Evolutionary conservation across 345 rosid genomes (phyloP).

Genomic region (Mallotus nudiflorus): DNA sequence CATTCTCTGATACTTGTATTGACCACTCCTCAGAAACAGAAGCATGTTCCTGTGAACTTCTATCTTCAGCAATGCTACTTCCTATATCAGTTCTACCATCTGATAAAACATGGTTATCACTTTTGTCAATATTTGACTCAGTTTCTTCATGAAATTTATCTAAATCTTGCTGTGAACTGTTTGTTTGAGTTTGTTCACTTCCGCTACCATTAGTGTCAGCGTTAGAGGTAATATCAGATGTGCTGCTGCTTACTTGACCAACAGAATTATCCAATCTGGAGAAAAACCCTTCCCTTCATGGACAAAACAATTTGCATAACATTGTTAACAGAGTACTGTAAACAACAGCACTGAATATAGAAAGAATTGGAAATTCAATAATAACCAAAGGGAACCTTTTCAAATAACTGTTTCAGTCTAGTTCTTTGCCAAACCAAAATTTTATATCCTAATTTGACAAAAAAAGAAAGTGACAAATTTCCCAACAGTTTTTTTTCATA

Average conservation of each 20-base stretch:
- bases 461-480: neutral
- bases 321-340: constrained; percentile 8
- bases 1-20: constrained; percentile 46
- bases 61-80: constrained; percentile 31
- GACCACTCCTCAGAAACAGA: constrained; percentile 45
- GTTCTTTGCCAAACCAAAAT: neutral
- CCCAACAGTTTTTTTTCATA: neutral
- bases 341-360: neutral
- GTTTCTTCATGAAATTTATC: constrained; percentile 38
- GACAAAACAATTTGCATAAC: constrained; percentile 13
- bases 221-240: constrained; percentile 60
- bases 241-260: constrained; percentile 54
- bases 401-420: neutral
- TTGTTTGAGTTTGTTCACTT: constrained; percentile 43
- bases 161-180: constrained; percentile 31
- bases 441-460: neutral
- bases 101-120: constrained; percentile 28
- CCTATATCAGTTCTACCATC: constrained; percentile 41
- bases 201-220: constrained; percentile 42
- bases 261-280: constrained; percentile 69
- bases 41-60: constrained; percentile 41
- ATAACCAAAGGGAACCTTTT: neutral
- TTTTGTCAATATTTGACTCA: constrained; percentile 35
- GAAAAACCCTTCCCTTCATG: constrained; percentile 77
- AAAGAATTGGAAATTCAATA: neutral